These are phyloP conservation scores for Ogataea pini DNA, from an alignment of 805 yeast genomes.

Conservation along the genomic window DNA sequence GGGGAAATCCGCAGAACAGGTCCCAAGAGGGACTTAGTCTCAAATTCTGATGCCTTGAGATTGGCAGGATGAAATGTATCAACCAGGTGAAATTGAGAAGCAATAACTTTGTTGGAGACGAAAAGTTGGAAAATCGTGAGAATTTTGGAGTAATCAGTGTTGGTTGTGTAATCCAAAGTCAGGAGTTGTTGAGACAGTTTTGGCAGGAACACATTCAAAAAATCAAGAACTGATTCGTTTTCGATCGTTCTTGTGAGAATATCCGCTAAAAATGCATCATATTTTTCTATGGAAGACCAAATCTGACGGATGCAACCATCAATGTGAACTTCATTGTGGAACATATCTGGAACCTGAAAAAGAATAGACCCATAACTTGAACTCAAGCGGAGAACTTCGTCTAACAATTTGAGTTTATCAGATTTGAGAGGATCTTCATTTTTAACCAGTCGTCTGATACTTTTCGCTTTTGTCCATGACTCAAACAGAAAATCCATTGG, in stretches of 20 bases:
- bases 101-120: constrained; percentile 60
- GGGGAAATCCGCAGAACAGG: constrained; percentile 79
- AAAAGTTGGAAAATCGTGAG: constrained; percentile 59
- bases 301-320: constrained; percentile 31
- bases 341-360: constrained; percentile 70
- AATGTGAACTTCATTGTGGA: constrained; percentile 41
- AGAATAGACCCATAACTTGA: constrained; percentile 67
- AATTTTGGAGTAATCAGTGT: constrained; percentile 50
- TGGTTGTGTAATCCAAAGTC: constrained; percentile 46
- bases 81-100: constrained; percentile 57
- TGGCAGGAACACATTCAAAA: constrained; percentile 56
- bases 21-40: constrained; percentile 68
- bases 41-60: constrained; percentile 53
- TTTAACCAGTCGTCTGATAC: constrained; percentile 44
- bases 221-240: constrained; percentile 64
- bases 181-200: constrained; percentile 40
- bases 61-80: constrained; percentile 53
- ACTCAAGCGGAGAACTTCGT: constrained; percentile 49
- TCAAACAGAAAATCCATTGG: constrained; percentile 50
- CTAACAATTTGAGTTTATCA: constrained; percentile 42
- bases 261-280: constrained; percentile 52
- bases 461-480: constrained; percentile 44
- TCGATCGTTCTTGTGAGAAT: constrained; percentile 60
- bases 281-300: constrained; percentile 26
- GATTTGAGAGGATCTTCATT: constrained; percentile 41